These are phyloP conservation scores for Pyrenopolyporus hunteri DNA, from an alignment of 495 filamentous ascomycete species.

Conservation along the genomic window DNA sequence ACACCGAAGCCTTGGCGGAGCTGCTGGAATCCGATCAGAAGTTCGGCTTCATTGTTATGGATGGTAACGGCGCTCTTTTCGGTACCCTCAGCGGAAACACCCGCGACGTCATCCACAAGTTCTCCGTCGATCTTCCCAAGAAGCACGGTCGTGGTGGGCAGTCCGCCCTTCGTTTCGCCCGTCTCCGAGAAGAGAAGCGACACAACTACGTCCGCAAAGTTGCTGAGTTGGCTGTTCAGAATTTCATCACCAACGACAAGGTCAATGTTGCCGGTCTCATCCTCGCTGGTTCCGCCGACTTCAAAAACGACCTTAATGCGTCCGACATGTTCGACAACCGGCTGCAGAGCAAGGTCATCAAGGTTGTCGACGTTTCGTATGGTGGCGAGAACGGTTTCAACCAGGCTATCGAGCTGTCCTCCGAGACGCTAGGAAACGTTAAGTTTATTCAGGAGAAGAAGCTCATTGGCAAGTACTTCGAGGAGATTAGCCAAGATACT, in stretches of 20 bases:
- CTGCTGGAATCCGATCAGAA: slow-evolving; percentile 97
- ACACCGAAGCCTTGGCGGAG: slow-evolving; percentile 95
- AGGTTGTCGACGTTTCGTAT: slow-evolving; percentile 97
- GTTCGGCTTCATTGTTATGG: slow-evolving; percentile 99
- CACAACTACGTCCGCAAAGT: slow-evolving; percentile 99
- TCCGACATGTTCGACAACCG: slow-evolving; percentile 96
- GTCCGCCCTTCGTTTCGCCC: slow-evolving; percentile 97
- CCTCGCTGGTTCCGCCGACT: slow-evolving; percentile 95
- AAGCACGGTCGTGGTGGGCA: slow-evolving; percentile 99
- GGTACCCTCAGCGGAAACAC: slow-evolving; percentile 97
- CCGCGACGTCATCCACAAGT: slow-evolving; percentile 95
- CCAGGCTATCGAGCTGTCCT: slow-evolving; percentile 93
- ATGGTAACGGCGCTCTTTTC: slow-evolving; percentile 96
- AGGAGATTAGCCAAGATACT: slow-evolving; percentile 96
- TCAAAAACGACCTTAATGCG: slow-evolving; percentile 98
- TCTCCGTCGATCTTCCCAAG: slow-evolving; percentile 96
- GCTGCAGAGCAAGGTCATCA: slow-evolving; percentile 93
- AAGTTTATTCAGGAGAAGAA: slow-evolving; percentile 99
- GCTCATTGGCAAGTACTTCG: slow-evolving; percentile 96
- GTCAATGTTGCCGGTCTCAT: slow-evolving; percentile 95
- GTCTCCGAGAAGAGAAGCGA: slow-evolving; percentile 98
- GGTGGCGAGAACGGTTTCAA: slow-evolving; percentile 99
- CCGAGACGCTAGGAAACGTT: slow-evolving; percentile 97
- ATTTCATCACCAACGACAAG: slow-evolving; percentile 97
- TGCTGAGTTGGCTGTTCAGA: slow-evolving; percentile 95